These are phyloP conservation scores for Acacia pycnantha DNA, from an alignment of 331 rosid species.

Conservation along the genomic window DNA sequence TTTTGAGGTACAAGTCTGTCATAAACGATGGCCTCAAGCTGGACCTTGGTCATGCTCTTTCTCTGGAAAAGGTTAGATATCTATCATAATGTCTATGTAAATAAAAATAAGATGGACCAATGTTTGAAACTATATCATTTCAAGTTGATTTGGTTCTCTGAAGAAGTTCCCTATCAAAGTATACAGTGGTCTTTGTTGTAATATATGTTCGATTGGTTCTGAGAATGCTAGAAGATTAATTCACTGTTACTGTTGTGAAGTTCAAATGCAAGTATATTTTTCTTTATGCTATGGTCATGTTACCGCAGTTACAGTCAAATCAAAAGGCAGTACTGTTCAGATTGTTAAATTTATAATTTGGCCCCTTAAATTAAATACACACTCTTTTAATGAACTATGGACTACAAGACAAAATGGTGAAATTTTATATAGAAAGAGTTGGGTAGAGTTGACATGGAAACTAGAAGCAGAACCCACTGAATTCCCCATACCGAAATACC, in stretches of 20 bases:
- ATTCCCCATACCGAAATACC: not conserved
- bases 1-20: constrained; percentile 78
- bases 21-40: constrained; percentile 85
- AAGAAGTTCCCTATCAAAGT: not conserved
- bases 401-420: not conserved
- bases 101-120: not conserved
- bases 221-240: not conserved
- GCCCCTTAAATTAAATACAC: not conserved
- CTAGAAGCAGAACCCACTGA: not conserved
- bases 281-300: constrained; percentile 1
- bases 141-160: not conserved
- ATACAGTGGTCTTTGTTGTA: not conserved
- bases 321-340: not conserved
- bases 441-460: not conserved
- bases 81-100: not conserved
- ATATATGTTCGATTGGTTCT: not conserved
- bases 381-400: not conserved
- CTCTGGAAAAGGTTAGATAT: constrained; percentile 72
- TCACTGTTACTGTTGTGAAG: not conserved
- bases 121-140: not conserved
- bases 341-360: not conserved
- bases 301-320: not conserved
- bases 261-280: not conserved
- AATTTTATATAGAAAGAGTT: not conserved
- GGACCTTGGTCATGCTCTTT: constrained; percentile 71